Conservation (phyloP, 139 green algal genomes). For the Chlorella sp. region DNA sequence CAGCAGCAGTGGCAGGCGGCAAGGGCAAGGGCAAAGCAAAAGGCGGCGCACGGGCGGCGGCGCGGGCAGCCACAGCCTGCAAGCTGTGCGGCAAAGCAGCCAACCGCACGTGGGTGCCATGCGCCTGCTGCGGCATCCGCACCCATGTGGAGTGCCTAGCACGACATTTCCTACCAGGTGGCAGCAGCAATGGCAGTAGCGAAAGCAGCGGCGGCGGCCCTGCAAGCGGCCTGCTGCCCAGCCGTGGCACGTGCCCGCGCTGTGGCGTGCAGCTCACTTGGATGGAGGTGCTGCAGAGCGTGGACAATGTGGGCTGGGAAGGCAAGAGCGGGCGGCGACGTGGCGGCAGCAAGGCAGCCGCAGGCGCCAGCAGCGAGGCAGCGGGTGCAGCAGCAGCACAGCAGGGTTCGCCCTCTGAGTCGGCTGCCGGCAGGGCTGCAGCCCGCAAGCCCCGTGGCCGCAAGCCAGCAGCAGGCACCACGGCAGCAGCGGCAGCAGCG, state of each 20-base stretch:
- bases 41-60: neutral
- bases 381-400: neutral
- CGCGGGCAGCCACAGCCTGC: conserved; percentile 26
- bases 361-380: neutral
- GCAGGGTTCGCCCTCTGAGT: neutral
- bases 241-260: conserved; percentile 42
- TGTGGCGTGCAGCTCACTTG: conserved; percentile 41
- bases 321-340: neutral
- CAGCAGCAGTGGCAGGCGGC: neutral
- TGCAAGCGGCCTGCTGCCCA: conserved; percentile 15
- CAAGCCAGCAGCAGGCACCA: neutral
- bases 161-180: conserved; percentile 39
- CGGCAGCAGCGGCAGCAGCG: neutral
- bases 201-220: neutral
- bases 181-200: neutral
- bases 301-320: conserved; percentile 47
- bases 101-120: conserved; percentile 50
- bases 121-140: conserved; percentile 37
- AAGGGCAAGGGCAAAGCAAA: conserved; percentile 6
- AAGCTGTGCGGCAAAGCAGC: conserved; percentile 45
- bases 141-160: conserved; percentile 65
- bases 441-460: neutral
- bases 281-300: conserved; percentile 43
- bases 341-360: neutral
- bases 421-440: neutral